A percentile compares a stretch with the other conserved stretches of the same genome.
Conservation (phyloP, 345 rosid species). For the Nasturtium officinale region DNA sequence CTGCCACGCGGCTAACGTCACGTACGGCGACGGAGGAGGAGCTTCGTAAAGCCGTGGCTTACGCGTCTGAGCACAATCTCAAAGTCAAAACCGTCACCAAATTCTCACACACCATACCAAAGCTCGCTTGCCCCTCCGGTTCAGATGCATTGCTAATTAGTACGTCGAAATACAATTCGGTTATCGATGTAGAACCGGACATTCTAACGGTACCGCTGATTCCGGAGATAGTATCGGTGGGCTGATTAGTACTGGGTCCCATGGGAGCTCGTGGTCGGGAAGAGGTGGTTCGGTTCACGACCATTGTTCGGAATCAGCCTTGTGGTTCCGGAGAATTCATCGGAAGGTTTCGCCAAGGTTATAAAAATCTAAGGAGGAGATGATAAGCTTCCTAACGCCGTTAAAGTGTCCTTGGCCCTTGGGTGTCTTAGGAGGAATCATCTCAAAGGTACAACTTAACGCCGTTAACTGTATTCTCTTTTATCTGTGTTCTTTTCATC, state of each 20-base stretch:
- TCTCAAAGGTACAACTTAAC: conserved; percentile 68
- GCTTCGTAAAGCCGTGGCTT: conserved; percentile 61
- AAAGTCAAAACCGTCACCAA: conserved; percentile 70
- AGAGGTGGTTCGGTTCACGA: conserved; percentile 94
- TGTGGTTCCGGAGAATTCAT: conserved; percentile 56
- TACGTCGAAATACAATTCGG: conserved; percentile 54
- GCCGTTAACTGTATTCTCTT: neutral
- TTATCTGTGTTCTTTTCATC: neutral
- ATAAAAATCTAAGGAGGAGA: conserved; percentile 48
- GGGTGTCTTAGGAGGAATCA: conserved; percentile 75
- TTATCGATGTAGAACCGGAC: conserved; percentile 53
- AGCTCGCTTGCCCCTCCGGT: conserved; percentile 73
- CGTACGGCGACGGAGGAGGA: conserved; percentile 69
- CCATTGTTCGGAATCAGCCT: conserved; percentile 70
- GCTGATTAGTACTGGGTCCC: conserved; percentile 80
- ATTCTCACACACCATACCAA: conserved; percentile 82
- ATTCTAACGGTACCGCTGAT: conserved; percentile 64
- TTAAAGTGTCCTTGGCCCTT: conserved; percentile 70
- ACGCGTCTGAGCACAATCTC: conserved; percentile 54
- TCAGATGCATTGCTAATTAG: conserved; percentile 63
- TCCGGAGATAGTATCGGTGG: conserved; percentile 86
- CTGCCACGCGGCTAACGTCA: conserved; percentile 53
- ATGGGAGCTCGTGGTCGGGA: conserved; percentile 98
- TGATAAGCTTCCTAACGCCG: conserved; percentile 72
- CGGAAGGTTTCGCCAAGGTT: conserved; percentile 70